Conservation (phyloP, 108 stramenopile genomes). For the Nitzschia palea region DNA sequence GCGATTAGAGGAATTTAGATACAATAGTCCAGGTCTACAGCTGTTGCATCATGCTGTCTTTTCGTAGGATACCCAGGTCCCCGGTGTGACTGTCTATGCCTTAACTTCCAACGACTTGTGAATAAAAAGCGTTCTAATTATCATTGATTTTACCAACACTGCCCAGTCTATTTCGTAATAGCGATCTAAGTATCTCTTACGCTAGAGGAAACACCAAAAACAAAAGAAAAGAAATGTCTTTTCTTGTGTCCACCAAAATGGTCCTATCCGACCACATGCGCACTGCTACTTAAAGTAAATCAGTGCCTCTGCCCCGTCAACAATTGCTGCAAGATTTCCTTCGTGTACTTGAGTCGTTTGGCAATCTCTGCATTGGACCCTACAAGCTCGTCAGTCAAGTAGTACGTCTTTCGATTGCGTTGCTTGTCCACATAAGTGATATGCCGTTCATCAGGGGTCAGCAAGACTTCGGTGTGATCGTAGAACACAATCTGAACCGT, state of each 20-base stretch:
- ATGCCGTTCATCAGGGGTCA: constrained; percentile 81
- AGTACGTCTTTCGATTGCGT: constrained; percentile 65
- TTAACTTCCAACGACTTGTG: too few relatives aligned
- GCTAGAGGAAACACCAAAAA: not conserved
- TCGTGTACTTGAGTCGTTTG: constrained; percentile 91
- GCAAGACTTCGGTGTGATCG: constrained; percentile 89
- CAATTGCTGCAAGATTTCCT: constrained; percentile 90
- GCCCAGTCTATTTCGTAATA: too few relatives aligned
- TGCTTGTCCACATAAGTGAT: constrained; percentile 92
- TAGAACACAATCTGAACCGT: constrained; percentile 96
- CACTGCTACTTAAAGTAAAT: too few relatives aligned
- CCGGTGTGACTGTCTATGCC: too few relatives aligned
- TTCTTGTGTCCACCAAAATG: not conserved
- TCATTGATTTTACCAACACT: too few relatives aligned
- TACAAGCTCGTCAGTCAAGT: constrained; percentile 65
- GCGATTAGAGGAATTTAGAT: constrained; percentile 11
- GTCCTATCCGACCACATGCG: not conserved
- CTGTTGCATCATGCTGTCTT: too few relatives aligned
- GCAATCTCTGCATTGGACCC: constrained; percentile 74
- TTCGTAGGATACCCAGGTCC: too few relatives aligned
- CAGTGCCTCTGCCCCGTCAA: constrained; percentile 30
- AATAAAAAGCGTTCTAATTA: too few relatives aligned
- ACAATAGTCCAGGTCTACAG: too few relatives aligned
- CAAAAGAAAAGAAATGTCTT: not conserved
- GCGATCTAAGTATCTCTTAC: not conserved